A percentile compares a stretch with the other conserved stretches of the same genome.
phyloP scores from a whole-genome alignment of 1,284 basidiomycete species.

The Pseudozyma tsukubaensis region DNA sequence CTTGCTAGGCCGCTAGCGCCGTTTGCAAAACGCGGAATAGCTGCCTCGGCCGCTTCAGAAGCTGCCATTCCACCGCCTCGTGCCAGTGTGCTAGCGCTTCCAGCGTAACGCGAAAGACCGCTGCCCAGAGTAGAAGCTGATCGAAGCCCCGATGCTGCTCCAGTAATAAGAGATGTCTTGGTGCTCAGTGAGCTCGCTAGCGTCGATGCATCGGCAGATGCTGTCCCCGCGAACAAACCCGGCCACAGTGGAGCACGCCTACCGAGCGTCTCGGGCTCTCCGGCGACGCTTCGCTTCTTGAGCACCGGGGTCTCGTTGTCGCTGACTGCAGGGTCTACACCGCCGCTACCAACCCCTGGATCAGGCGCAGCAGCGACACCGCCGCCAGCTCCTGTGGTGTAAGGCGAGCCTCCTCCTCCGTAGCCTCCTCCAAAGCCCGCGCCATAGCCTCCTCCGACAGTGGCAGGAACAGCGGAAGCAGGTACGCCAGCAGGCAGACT shows the following conservation, averaged over 20 bases:
- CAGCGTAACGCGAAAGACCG: not conserved
- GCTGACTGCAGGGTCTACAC: not conserved
- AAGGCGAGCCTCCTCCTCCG: too few relatives aligned
- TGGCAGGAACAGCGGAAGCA: not conserved
- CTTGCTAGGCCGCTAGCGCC: not conserved
- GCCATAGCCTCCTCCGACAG: not conserved
- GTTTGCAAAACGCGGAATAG: not conserved
- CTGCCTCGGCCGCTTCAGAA: not conserved
- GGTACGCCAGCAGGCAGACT: not conserved
- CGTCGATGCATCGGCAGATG: not conserved
- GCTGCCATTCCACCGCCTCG: not conserved
- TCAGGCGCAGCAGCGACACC: not conserved
- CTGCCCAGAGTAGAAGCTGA: not conserved
- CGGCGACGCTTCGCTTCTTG: slow-evolving; percentile 16
- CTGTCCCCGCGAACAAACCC: not conserved
- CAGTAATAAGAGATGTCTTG: not conserved
- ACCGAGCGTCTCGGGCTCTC: not conserved
- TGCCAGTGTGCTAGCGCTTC: not conserved
- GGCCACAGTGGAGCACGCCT: slow-evolving; percentile 7
- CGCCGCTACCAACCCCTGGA: not conserved
- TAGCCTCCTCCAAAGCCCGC: not conserved
- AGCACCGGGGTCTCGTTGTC: slow-evolving; percentile 6
- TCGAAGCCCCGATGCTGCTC: slow-evolving; percentile 1
- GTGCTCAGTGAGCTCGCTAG: not conserved
- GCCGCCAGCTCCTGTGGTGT: not conserved